phyloP scores from a whole-genome alignment of 495 filamentous ascomycete genomes.

The Tetracladium setigerum region DNA sequence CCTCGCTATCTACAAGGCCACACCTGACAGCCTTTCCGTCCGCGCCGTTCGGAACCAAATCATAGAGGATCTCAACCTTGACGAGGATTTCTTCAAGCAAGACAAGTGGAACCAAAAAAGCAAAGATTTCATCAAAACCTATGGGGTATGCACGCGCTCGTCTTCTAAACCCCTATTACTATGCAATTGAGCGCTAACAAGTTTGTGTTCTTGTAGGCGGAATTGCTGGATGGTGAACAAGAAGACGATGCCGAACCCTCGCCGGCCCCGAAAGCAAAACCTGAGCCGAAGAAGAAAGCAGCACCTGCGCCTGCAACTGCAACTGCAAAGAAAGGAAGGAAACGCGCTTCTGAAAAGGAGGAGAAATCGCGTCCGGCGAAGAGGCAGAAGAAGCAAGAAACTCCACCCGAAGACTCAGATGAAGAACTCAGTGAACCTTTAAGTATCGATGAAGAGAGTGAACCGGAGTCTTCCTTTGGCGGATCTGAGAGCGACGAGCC shows the following conservation, averaged over 20 bases:
- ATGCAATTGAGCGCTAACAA: background rate
- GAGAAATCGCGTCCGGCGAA: constrained; percentile 12
- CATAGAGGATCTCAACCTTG: constrained; percentile 58
- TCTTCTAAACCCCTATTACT: background rate
- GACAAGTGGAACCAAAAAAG: constrained; percentile 71
- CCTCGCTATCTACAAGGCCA: constrained; percentile 45
- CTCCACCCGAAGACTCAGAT: constrained; percentile 9
- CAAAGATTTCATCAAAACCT: constrained; percentile 62
- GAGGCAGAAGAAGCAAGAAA: constrained; percentile 19
- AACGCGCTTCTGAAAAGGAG: constrained; percentile 7
- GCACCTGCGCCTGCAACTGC: background rate
- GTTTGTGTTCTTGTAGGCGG: constrained; percentile 4
- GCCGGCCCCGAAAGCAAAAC: constrained; percentile 2
- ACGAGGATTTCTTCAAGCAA: constrained; percentile 62
- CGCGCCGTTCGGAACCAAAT: constrained; percentile 62
- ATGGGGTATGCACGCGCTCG: constrained; percentile 51
- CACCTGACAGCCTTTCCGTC: constrained; percentile 60
- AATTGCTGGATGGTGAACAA: constrained; percentile 8
- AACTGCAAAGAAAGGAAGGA: constrained; percentile 12
- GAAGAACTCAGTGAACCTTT: constrained; percentile 8
- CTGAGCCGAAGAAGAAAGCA: constrained; percentile 10
- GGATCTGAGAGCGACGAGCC: constrained; percentile 18
- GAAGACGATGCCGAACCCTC: constrained; percentile 12
- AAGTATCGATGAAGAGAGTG: constrained; percentile 14
- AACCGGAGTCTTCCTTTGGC: background rate